A percentile compares a stretch with the other conserved stretches of the same genome.
phyloP scores from a whole-genome alignment of 108 stramenopile species.

The Fistulifera solaris region DNA sequence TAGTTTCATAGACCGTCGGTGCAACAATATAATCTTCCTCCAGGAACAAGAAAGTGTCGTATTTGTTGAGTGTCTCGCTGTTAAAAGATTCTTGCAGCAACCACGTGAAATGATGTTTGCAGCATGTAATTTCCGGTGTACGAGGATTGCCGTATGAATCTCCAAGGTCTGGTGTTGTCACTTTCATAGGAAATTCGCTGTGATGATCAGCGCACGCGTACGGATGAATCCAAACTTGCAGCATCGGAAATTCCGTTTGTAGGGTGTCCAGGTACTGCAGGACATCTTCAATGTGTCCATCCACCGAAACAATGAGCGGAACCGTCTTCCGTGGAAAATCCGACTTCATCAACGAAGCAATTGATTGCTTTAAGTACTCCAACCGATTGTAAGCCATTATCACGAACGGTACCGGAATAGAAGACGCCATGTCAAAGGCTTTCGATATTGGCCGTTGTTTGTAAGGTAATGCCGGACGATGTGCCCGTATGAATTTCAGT shows the following conservation, averaged over 20 bases:
- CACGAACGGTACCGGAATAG: constrained; percentile 26
- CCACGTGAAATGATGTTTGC: constrained; percentile 64
- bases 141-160: constrained; percentile 42
- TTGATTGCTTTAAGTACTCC: constrained; percentile 34
- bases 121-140: constrained; percentile 28
- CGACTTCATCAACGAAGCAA: constrained; percentile 33
- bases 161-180: constrained; percentile 28
- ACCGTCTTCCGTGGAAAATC: constrained; percentile 27
- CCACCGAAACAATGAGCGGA: constrained; percentile 46
- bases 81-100: constrained; percentile 33
- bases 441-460: too few relatives aligned
- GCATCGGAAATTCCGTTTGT: constrained; percentile 29
- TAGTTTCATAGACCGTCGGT: constrained; percentile 36
- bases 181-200: constrained; percentile 32
- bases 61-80: constrained; percentile 1
- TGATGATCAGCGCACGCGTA: constrained; percentile 44
- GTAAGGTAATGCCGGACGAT: too few relatives aligned
- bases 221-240: constrained; percentile 42
- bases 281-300: constrained; percentile 39
- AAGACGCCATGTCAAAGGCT: background rate
- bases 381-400: constrained; percentile 50
- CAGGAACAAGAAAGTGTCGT: constrained; percentile 39
- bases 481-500: too few relatives aligned
- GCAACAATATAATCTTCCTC: constrained; percentile 60
- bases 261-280: constrained; percentile 29